Evolutionary conservation across 305 asterid genomes (phyloP).

Genomic region (Solanum hybrid): DNA sequence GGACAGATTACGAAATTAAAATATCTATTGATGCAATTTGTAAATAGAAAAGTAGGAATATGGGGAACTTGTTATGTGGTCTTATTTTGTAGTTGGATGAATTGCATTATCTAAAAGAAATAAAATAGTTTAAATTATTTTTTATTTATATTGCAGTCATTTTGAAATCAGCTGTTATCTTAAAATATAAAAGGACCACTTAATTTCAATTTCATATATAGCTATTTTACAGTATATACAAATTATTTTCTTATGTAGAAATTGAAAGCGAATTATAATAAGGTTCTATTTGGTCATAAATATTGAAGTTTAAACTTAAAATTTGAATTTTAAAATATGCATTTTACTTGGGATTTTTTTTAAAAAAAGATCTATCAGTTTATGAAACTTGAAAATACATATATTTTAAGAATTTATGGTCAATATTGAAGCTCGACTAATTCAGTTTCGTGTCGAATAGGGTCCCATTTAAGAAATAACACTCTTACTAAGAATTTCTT

Average conservation of each 20-base stretch:
- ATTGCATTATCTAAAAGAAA: background rate
- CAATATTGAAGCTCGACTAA: background rate
- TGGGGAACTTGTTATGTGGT: background rate
- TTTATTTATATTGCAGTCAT: background rate
- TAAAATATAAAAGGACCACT: background rate
- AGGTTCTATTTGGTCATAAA: background rate
- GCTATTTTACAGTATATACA: background rate
- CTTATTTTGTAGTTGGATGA: background rate
- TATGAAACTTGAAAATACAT: background rate
- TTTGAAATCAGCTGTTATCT: background rate
- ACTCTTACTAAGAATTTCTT: background rate
- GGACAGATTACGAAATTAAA: background rate
- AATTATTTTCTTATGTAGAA: background rate
- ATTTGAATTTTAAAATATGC: background rate
- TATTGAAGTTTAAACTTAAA: background rate
- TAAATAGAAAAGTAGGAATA: background rate
- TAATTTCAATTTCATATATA: background rate
- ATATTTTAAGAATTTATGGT: background rate
- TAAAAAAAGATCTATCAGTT: fast-evolving
- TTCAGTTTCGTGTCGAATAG: background rate
- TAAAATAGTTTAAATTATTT: background rate
- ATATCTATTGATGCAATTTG: background rate
- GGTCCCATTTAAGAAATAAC: background rate
- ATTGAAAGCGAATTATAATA: background rate
- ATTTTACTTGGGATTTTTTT: background rate